phyloP scores from a whole-genome alignment of 345 rosid genomes.

The Brassica cretica region DNA sequence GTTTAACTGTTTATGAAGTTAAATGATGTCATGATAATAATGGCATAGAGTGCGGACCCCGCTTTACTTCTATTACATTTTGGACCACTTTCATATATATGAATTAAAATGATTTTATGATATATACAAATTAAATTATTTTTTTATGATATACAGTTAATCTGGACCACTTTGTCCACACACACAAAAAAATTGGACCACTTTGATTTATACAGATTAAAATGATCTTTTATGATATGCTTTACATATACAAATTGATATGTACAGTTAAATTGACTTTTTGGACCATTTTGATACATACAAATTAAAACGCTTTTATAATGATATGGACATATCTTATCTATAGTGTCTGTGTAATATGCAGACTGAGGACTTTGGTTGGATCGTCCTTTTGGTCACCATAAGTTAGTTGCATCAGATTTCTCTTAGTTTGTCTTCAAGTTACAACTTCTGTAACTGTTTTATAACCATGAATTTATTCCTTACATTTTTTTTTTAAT shows the following conservation, averaged over 20 bases:
- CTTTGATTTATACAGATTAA: background rate
- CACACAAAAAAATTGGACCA: background rate
- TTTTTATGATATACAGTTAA: background rate
- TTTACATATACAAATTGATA: background rate
- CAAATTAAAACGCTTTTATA: background rate
- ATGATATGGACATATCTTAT: constrained; percentile 8
- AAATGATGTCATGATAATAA: constrained; percentile 30
- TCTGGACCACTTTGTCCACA: background rate
- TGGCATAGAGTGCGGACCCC: constrained; percentile 30
- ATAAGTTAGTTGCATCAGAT: background rate
- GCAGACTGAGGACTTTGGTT: background rate
- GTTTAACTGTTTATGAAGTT: constrained; percentile 11
- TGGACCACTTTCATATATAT: background rate
- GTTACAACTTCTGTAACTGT: background rate
- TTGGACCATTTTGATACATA: background rate
- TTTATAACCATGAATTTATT: background rate
- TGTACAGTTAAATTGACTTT: background rate
- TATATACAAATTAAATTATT: background rate
- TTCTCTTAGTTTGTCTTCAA: background rate
- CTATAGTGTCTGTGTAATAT: constrained; percentile 5
- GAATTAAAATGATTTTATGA: background rate
- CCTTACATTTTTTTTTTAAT: background rate
- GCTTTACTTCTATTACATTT: constrained; percentile 5
- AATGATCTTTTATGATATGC: background rate
- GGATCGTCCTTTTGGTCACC: constrained; percentile 3